Conservation (phyloP, 306 rosid species). For the Sindora glabra region DNA sequence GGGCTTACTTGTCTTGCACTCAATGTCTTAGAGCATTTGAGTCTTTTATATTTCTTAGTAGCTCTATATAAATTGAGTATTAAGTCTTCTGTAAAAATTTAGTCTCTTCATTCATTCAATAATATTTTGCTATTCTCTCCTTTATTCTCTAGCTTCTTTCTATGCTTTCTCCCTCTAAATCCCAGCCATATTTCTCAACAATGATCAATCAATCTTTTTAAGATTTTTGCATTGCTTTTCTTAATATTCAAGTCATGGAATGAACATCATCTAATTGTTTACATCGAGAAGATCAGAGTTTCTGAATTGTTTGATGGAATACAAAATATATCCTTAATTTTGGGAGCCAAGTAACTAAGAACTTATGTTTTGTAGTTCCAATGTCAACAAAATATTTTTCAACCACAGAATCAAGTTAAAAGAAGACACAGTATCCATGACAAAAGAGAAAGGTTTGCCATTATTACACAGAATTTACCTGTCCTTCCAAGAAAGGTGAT, state of each 20-base stretch:
- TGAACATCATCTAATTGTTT: conserved; percentile 3
- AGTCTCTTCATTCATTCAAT: too few species aligned
- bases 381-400: background rate
- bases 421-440: conserved; percentile 10
- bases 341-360: background rate
- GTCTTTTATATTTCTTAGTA: too few species aligned
- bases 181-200: too few species aligned
- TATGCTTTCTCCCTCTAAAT: too few species aligned
- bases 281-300: background rate
- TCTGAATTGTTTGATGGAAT: background rate
- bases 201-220: background rate
- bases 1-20: too few species aligned
- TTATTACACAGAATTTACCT: conserved; percentile 37
- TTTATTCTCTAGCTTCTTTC: too few species aligned
- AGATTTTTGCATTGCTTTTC: background rate
- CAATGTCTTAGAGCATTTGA: too few species aligned
- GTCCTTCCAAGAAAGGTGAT: conserved; percentile 96
- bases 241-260: background rate
- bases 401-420: background rate
- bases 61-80: too few species aligned
- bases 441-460: background rate
- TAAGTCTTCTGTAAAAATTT: too few species aligned
- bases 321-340: background rate
- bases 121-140: too few species aligned
- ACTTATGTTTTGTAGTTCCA: conserved; percentile 9